A percentile compares a stretch with the other conserved stretches of the same genome.
These are phyloP conservation scores for Excoecaria agallocha DNA, from an alignment of 345 rosid species.

Conservation along the genomic window DNA sequence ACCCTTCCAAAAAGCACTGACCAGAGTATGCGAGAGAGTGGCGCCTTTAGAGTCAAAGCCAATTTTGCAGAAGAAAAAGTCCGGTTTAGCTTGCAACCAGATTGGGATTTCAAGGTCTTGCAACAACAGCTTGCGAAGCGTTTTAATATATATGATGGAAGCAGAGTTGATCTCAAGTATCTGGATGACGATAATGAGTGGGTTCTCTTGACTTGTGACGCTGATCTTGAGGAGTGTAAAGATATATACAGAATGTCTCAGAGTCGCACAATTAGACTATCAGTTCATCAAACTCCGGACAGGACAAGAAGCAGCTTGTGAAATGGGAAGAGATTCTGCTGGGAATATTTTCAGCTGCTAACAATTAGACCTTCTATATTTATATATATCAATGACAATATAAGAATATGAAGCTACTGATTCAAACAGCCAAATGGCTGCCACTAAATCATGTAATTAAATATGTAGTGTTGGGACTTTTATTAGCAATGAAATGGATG, in stretches of 20 bases:
- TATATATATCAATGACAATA: slow-evolving; percentile 4
- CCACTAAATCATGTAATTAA: background rate
- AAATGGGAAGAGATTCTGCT: background rate
- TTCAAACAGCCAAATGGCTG: background rate
- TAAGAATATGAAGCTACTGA: background rate
- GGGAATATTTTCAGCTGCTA: background rate
- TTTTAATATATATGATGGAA: slow-evolving; percentile 19
- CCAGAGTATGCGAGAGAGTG: slow-evolving; percentile 17
- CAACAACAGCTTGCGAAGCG: slow-evolving; percentile 26
- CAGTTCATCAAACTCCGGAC: slow-evolving; percentile 42
- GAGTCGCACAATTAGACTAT: slow-evolving; percentile 53
- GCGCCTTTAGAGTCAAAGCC: slow-evolving; percentile 56
- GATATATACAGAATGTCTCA: slow-evolving; percentile 53
- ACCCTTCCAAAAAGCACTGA: slow-evolving; percentile 28
- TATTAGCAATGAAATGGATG: background rate
- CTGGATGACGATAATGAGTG: slow-evolving; percentile 37
- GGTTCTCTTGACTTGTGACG: slow-evolving; percentile 39
- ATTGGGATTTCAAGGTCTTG: slow-evolving; percentile 28
- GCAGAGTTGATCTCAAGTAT: slow-evolving; percentile 28
- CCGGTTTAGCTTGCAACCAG: slow-evolving; percentile 29
- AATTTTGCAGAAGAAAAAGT: slow-evolving; percentile 53
- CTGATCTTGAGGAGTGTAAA: slow-evolving; percentile 75
- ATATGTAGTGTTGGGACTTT: background rate
- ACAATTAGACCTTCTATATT: background rate
- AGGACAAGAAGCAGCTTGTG: background rate